Evolutionary conservation across 179 eudicot genomes (phyloP).

Genomic region (Beta lomatogona): DNA sequence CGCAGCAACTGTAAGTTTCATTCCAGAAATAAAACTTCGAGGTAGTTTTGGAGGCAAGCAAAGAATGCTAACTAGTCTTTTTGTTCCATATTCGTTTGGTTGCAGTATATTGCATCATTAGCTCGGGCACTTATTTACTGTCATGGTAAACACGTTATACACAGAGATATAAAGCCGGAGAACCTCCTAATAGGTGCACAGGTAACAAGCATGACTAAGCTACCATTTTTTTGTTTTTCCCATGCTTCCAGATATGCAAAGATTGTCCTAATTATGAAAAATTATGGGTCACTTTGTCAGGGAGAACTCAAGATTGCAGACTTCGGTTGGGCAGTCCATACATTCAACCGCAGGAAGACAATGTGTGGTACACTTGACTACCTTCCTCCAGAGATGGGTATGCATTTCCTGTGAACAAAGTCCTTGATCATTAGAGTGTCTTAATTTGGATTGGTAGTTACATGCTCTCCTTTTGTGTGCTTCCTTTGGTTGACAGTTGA

Average conservation of each 20-base stretch:
- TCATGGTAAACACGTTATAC: constrained; percentile 96
- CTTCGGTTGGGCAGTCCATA: constrained; percentile 99
- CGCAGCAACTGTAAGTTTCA: constrained; percentile 76
- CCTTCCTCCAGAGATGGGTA: constrained; percentile 99
- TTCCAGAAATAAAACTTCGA: background rate
- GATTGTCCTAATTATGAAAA: background rate
- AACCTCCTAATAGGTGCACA: constrained; percentile 90
- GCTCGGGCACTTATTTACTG: constrained; percentile 97
- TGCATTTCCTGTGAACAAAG: constrained; percentile 18
- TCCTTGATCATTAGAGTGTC: background rate
- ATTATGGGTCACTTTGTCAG: constrained; percentile 37
- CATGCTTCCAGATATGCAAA: background rate
- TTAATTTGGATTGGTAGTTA: background rate
- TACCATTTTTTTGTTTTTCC: background rate
- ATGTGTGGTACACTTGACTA: constrained; percentile 99
- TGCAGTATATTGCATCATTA: constrained; percentile 85
- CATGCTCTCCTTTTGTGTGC: background rate
- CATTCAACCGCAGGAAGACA: constrained; percentile 85
- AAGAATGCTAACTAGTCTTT: constrained; percentile 3
- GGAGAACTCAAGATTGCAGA: constrained; percentile 98
- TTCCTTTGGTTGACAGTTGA: constrained; percentile 52
- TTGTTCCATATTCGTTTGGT: constrained; percentile 13
- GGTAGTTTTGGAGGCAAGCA: background rate
- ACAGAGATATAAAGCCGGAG: constrained; percentile 96
- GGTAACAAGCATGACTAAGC: constrained; percentile 43